phyloP scores from a whole-genome alignment of 1,139 yeast genomes.

The Saccharomycopsis hybrid region DNA sequence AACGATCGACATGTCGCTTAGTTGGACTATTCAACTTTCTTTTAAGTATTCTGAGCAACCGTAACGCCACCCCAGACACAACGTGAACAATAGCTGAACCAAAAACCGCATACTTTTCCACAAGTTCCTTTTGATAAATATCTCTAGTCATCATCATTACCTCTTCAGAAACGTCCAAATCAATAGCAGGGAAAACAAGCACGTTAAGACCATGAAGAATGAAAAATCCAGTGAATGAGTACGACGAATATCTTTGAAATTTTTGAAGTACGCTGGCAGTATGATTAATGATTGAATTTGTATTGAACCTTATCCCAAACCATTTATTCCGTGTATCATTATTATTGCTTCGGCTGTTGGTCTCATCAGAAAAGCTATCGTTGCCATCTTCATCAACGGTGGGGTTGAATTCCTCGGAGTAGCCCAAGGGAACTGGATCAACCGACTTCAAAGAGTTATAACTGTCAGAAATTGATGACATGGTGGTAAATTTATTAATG shows the following conservation, averaged over 20 bases:
- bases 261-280: too few species aligned
- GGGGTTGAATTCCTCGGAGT: too few species aligned
- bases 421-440: too few species aligned
- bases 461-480: too few species aligned
- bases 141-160: constrained; percentile 56
- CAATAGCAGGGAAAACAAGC: constrained; percentile 48
- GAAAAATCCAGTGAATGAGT: constrained; percentile 50
- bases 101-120: constrained; percentile 44
- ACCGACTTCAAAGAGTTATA: too few species aligned
- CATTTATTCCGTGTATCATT: too few species aligned
- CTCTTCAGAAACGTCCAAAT: constrained; percentile 39
- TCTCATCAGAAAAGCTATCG: too few species aligned
- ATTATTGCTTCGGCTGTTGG: too few species aligned
- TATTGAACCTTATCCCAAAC: too few species aligned
- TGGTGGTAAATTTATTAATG: too few species aligned
- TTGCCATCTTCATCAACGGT: too few species aligned
- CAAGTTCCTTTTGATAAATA: constrained; percentile 48
- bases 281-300: too few species aligned
- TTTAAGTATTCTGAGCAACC: constrained; percentile 34
- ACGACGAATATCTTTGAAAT: constrained; percentile 57
- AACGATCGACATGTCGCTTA: not conserved
- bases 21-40: not conserved
- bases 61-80: constrained; percentile 44
- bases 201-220: constrained; percentile 56
- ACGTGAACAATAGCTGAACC: constrained; percentile 48